Percentiles rank a stretch among this genome's conserved stretches.
Evolutionary conservation across 768 basidiomycete species (phyloP).

Genomic region (Neoboletus brunneissimus): DNA sequence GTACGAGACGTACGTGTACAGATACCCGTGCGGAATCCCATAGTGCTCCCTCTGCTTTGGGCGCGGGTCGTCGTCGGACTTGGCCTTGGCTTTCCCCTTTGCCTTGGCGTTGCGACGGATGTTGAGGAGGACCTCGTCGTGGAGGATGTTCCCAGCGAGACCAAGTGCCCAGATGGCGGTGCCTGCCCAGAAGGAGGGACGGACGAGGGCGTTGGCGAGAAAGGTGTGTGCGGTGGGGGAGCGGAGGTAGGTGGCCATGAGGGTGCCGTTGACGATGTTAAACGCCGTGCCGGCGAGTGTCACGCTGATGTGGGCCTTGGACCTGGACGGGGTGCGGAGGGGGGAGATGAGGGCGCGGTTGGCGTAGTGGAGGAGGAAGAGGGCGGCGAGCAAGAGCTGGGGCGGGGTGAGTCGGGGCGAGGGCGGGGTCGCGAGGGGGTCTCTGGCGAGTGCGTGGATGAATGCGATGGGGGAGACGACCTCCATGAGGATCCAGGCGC

Average conservation of each 20-base stretch:
- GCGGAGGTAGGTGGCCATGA: slow-evolving; percentile 69
- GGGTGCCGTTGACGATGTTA: slow-evolving; percentile 69
- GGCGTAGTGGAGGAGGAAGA: slow-evolving; percentile 75
- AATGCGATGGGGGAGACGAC: slow-evolving; percentile 58
- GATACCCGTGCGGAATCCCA: slow-evolving; percentile 73
- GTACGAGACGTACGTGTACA: slow-evolving; percentile 79
- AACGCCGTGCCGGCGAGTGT: slow-evolving; percentile 54
- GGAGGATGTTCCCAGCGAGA: slow-evolving; percentile 74
- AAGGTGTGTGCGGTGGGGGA: slow-evolving; percentile 50
- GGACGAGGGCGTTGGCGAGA: slow-evolving; percentile 33
- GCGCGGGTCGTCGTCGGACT: slow-evolving; percentile 25
- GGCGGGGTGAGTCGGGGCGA: slow-evolving; percentile 36
- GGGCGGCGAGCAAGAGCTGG: slow-evolving; percentile 48
- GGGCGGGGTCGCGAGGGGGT: slow-evolving; percentile 44
- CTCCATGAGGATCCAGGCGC: slow-evolving; percentile 80
- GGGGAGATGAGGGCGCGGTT: slow-evolving; percentile 83
- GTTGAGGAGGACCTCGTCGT: slow-evolving; percentile 87
- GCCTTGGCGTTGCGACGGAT: slow-evolving; percentile 64
- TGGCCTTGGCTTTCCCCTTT: slow-evolving; percentile 31
- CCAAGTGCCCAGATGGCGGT: slow-evolving; percentile 68
- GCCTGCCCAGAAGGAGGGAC: slow-evolving; percentile 59
- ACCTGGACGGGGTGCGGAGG: slow-evolving; percentile 75
- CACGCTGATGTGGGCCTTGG: slow-evolving; percentile 69
- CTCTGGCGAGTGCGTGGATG: slow-evolving; percentile 44
- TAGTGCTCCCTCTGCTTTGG: slow-evolving; percentile 51